These are phyloP conservation scores for Saccharomycopsis oosterbeekiorum DNA, from an alignment of 805 yeast genomes.

Conservation along the genomic window DNA sequence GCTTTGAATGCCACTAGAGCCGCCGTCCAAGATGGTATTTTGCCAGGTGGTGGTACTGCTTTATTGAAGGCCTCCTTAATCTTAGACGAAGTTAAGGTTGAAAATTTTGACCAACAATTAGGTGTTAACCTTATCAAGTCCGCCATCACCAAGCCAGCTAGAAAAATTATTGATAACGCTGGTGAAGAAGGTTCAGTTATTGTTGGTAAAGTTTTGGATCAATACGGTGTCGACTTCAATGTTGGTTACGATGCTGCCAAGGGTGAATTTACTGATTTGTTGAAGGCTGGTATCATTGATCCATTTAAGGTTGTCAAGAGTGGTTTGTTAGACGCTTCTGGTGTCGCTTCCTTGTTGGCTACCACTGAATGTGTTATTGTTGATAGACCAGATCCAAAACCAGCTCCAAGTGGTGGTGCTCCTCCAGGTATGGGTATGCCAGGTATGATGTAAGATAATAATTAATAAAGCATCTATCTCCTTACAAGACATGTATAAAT, in stretches of 20 bases:
- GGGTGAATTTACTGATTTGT: constrained; percentile 92
- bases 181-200: constrained; percentile 97
- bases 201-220: constrained; percentile 69
- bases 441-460: constrained; percentile 8
- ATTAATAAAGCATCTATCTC: neutral
- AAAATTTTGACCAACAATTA: constrained; percentile 90
- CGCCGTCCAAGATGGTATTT: constrained; percentile 96
- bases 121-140: constrained; percentile 90
- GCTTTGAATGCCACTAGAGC: constrained; percentile 98
- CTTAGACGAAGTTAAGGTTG: constrained; percentile 60
- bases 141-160: constrained; percentile 93
- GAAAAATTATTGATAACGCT: constrained; percentile 90
- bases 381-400: constrained; percentile 79
- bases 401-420: constrained; percentile 44
- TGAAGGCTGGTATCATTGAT: constrained; percentile 93
- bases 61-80: constrained; percentile 80
- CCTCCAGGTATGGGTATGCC: constrained; percentile 35
- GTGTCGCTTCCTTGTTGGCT: constrained; percentile 94
- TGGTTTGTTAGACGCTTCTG: constrained; percentile 92
- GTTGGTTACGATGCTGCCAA: constrained; percentile 86
- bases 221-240: constrained; percentile 62
- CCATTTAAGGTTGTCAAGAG: constrained; percentile 97
- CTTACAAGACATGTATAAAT: neutral
- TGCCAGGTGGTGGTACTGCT: constrained; percentile 99
- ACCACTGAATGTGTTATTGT: constrained; percentile 98